Evolutionary conservation across 371 early-diverging fungal species (phyloP).

Genomic region (Catenaria anguillulae): DNA sequence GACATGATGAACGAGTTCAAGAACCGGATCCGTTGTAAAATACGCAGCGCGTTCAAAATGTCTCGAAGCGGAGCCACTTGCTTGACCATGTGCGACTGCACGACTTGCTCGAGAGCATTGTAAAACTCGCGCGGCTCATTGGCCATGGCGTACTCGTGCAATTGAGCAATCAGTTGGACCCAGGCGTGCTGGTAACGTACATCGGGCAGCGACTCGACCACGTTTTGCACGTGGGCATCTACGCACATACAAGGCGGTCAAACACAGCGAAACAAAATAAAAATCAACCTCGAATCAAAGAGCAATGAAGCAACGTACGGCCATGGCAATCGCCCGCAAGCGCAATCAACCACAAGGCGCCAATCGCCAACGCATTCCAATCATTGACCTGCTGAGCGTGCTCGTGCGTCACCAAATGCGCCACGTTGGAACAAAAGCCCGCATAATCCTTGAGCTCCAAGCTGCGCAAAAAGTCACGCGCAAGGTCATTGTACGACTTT

Average conservation of each 20-base stretch:
- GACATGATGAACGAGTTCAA: neutral
- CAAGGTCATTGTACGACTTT: constrained; percentile 1
- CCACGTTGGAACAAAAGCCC: constrained; percentile 2
- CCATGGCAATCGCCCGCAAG: neutral
- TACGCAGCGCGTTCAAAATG: constrained; percentile 1
- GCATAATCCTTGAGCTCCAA: constrained; percentile 1
- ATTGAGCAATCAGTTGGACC: neutral
- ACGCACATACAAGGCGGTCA: neutral
- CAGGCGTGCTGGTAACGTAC: neutral
- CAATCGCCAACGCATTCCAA: neutral
- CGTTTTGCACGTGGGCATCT: neutral
- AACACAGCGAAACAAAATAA: no score
- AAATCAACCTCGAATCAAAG: no score
- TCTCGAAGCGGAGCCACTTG: neutral
- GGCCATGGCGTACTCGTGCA: neutral
- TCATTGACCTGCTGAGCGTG: neutral
- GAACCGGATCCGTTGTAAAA: neutral
- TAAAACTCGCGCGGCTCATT: constrained; percentile 1
- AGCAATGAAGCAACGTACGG: neutral
- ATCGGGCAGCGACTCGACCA: neutral
- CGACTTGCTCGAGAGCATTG: neutral
- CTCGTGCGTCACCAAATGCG: neutral
- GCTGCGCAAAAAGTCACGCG: neutral
- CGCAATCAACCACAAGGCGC: constrained; percentile 2
- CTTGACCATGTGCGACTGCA: neutral